Base-by-base conservation (phyloP, 306 rosid genomes). In the Coriaria nepalensis region DNA sequence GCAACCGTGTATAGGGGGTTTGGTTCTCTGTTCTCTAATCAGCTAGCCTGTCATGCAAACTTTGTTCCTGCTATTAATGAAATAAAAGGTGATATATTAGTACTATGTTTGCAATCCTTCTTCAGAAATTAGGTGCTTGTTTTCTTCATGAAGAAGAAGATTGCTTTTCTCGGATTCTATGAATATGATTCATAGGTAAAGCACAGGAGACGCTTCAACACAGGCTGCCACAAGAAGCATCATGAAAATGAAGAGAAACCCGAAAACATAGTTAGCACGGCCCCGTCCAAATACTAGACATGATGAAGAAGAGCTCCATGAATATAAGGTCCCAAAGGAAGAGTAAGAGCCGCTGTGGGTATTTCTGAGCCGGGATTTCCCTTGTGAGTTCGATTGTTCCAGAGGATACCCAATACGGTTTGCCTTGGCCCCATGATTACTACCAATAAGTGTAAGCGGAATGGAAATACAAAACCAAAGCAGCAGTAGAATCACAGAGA, bases 201-300 rank as follows among this genome's bases (percentile, higher is more conserved):
- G 74, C 47, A 87, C 96, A 6, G 83, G 75, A 34, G 94, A 87
- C 5, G 83, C 94, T 65, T 87, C 94, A 6, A 94, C 94, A 60
- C 96, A 87, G 4, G 83, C 94, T 60, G 83, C 88, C 44, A 87
- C 87, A 4, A 87, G 94, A 34, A 87, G 87, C 45, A 87, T 67
- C 71, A 83, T 0, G 4, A 78, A 94, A 10, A 87, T 52, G 45
- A 87, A 76, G 56, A 87, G 94, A 59, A 87, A 87, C 60, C 96
- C 96, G 0, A 87, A 87, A 12, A 87, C 96, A 54, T 87, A 87
- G 72, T 87, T 83, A 38, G 83, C 96, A 5, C 93, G 96, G 2
- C n/a, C 96, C 96, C 96, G 83, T 83, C 96, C 96, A 87, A 47
- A 87, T 70, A 61, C 94, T 87, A 13, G 96, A 87, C 96, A 87